These are phyloP conservation scores for Plantago coronopus DNA, from an alignment of 305 asterid genomes.

Conservation along the genomic window DNA sequence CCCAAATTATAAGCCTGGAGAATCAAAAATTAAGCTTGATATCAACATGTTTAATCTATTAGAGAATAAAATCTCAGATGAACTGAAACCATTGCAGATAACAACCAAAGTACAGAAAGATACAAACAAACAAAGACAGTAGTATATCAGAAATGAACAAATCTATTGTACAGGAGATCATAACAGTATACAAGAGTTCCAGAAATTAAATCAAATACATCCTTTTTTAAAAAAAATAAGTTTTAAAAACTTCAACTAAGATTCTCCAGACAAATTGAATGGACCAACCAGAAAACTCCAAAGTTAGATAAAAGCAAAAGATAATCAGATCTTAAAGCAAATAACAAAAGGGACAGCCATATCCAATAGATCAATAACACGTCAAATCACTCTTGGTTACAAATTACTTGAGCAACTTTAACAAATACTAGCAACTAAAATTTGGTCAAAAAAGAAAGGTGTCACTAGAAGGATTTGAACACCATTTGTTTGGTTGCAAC, in stretches of 20 bases:
- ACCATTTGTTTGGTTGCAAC: slow-evolving; percentile 27
- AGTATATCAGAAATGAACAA: slow-evolving; percentile 30
- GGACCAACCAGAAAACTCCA: slow-evolving; percentile 52
- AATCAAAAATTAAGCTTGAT: slow-evolving; percentile 10
- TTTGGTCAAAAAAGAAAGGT: slow-evolving; percentile 31
- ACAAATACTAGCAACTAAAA: slow-evolving; percentile 24
- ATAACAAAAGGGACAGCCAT: slow-evolving; percentile 26
- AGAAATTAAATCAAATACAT: slow-evolving; percentile 34
- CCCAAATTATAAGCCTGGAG: slow-evolving; percentile 70
- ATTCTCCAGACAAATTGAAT: slow-evolving; percentile 45
- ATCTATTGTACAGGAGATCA: slow-evolving; percentile 32
- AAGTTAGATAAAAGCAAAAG: slow-evolving; percentile 35
- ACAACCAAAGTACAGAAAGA: slow-evolving; percentile 28
- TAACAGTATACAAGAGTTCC: slow-evolving; percentile 29
- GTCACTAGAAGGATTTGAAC: slow-evolving; percentile 17
- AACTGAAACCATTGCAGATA: slow-evolving; percentile 19
- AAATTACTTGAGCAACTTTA: slow-evolving; percentile 25
- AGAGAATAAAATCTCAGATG: slow-evolving; percentile 2
- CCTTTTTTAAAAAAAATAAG: too few relatives aligned
- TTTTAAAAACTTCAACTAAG: slow-evolving; percentile 25
- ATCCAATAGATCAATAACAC: slow-evolving; percentile 32
- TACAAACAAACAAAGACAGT: slow-evolving; percentile 37
- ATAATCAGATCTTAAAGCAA: slow-evolving; percentile 31
- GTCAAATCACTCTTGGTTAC: slow-evolving; percentile 33
- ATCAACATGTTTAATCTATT: slow-evolving; percentile 17